A percentile compares a stretch with the other conserved stretches of the same genome.
Conservation (phyloP, 495 filamentous ascomycete genomes). For the Penicillium desertorum region DNA sequence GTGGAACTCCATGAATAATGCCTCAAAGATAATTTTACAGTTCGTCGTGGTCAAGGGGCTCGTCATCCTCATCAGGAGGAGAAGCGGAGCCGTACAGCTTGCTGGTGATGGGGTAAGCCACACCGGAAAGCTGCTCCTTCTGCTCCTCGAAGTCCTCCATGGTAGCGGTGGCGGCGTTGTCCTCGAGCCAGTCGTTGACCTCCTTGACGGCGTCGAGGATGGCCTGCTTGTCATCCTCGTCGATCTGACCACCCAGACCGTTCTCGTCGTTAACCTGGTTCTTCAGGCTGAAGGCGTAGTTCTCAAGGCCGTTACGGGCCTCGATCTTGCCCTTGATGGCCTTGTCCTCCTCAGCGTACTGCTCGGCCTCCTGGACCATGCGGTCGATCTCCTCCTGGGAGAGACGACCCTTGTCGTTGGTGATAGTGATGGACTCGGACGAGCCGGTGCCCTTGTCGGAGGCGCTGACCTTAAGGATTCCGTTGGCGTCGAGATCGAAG, state of each 20-base stretch:
- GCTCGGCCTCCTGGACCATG: conserved; percentile 96
- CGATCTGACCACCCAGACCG: conserved; percentile 95
- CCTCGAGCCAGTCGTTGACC: conserved; percentile 93
- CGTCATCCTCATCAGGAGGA: conserved; percentile 66
- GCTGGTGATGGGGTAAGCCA: conserved; percentile 98
- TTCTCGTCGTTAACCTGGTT: conserved; percentile 99
- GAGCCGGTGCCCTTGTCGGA: conserved; percentile 97
- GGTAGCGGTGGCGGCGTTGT: conserved; percentile 83
- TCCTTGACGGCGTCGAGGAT: conserved; percentile 97
- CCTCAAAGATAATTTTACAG: conserved; percentile 63
- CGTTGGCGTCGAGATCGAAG: conserved; percentile 96
- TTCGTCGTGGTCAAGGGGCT: conserved; percentile 82
- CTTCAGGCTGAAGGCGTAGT: conserved; percentile 96
- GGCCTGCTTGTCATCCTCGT: conserved; percentile 97
- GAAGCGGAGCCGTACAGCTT: conserved; percentile 78
- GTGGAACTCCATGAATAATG: conserved; percentile 47
- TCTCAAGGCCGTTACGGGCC: conserved; percentile 93
- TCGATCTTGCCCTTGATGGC: conserved; percentile 91
- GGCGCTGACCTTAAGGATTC: conserved; percentile 93
- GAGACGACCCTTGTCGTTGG: conserved; percentile 96
- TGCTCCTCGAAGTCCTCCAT: conserved; percentile 98
- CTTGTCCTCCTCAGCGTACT: conserved; percentile 99
- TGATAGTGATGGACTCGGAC: conserved; percentile 94
- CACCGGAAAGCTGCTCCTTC: conserved; percentile 95
- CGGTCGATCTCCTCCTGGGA: conserved; percentile 96